Percentiles rank a stretch among this genome's conserved stretches.
Evolutionary conservation across 202 grass and related monocot species (phyloP).

Genomic region (Eragrostis tef): DNA sequence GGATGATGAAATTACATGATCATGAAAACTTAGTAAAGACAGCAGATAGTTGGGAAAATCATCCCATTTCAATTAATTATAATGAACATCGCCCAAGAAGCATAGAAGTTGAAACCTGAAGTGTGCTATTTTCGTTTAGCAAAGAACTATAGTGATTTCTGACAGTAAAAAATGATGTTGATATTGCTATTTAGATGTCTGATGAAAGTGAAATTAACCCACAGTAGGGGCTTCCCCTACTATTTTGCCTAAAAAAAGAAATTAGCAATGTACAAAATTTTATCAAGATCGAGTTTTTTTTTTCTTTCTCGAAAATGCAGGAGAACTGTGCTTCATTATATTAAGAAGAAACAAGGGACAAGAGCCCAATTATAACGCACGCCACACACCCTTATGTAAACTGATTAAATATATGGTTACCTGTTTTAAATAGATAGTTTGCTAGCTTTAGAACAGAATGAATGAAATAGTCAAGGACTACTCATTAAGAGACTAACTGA

Average conservation of each 20-base stretch:
- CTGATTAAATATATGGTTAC: not conserved
- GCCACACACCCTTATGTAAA: too few species aligned
- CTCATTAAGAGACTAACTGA: constrained; percentile 26
- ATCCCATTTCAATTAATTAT: constrained; percentile 5
- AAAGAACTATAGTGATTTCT: not conserved
- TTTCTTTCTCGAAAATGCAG: too few species aligned
- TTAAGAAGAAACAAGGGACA: too few species aligned
- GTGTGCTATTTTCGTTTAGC: not conserved
- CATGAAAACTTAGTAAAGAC: constrained; percentile 21
- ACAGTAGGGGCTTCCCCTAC: too few species aligned
- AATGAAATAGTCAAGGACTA: constrained; percentile 30
- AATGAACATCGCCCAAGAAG: not conserved
- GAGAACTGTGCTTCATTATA: too few species aligned
- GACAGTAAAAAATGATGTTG: constrained; percentile 1
- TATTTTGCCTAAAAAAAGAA: not conserved
- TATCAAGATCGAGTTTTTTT: not conserved
- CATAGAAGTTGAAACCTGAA: constrained; percentile 20
- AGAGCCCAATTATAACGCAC: too few species aligned
- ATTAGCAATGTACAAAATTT: constrained; percentile 16
- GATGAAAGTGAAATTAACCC: not conserved
- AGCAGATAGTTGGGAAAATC: constrained; percentile 20
- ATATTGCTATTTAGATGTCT: constrained; percentile 16
- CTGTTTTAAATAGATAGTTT: constrained; percentile 13
- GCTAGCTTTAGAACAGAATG: constrained; percentile 15
- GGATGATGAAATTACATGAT: constrained; percentile 31